phyloP scores from a whole-genome alignment of 495 filamentous ascomycete genomes.

The Penicillium parvum region DNA sequence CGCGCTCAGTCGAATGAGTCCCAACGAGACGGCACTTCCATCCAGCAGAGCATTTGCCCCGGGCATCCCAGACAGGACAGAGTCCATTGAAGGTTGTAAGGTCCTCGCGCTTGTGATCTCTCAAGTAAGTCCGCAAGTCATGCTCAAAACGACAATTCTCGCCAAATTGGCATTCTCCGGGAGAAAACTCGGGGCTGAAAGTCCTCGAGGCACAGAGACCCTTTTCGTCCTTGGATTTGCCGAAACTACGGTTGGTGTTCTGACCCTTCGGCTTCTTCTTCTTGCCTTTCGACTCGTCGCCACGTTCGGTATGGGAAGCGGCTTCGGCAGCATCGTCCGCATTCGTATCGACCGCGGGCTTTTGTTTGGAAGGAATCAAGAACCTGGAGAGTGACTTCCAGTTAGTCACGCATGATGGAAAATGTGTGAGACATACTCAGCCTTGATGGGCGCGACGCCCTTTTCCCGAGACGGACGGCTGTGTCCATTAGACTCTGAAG shows the following conservation, averaged over 20 bases:
- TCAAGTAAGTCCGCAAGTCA: conserved; percentile 77
- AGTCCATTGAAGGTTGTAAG: conserved; percentile 66
- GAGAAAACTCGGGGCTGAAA: conserved; percentile 69
- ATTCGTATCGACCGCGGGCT: conserved; percentile 20
- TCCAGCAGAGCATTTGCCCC: conserved; percentile 71
- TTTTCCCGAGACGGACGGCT: conserved; percentile 44
- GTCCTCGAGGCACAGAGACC: conserved; percentile 70
- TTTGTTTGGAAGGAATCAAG: conserved; percentile 40
- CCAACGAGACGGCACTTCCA: conserved; percentile 90
- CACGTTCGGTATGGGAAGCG: conserved; percentile 39
- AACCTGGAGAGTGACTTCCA: conserved; percentile 42
- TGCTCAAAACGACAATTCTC: conserved; percentile 76
- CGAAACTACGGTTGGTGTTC: conserved; percentile 83
- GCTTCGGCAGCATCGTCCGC: conserved; percentile 69
- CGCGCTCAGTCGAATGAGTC: conserved; percentile 74
- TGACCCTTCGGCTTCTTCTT: conserved; percentile 73
- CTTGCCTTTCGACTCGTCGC: conserved; percentile 41
- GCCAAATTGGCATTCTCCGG: conserved; percentile 64
- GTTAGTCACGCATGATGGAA: conserved; percentile 1
- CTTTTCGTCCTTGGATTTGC: conserved; percentile 69
- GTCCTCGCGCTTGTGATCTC: conserved; percentile 74
- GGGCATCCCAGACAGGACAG: conserved; percentile 74
- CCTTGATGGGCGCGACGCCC: conserved; percentile 79
- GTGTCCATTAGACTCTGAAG: conserved; percentile 19
- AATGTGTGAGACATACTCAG: conserved; percentile 58